Conservation (phyloP, 164 flowering plant genomes). For the Aristolochia contorta region DNA sequence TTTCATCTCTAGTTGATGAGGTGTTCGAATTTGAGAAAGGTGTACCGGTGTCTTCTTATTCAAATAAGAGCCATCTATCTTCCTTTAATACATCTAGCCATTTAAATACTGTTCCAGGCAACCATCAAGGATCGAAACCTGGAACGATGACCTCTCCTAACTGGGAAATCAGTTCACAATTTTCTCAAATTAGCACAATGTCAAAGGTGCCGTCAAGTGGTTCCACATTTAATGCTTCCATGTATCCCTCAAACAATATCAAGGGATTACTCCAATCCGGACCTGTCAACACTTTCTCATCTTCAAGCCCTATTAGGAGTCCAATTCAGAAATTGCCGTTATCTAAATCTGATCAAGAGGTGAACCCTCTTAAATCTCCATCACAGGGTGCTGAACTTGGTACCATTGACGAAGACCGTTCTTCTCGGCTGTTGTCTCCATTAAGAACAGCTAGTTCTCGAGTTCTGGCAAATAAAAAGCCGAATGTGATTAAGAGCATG, state of each 20-base stretch:
- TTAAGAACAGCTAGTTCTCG: conserved; percentile 31
- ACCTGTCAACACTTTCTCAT: conserved; percentile 37
- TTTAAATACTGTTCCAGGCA: conserved; percentile 34
- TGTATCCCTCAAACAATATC: conserved; percentile 36
- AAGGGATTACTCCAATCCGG: conserved; percentile 47
- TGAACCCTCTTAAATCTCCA: conserved; percentile 68
- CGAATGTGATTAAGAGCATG: conserved; percentile 35
- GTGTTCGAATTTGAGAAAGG: conserved; percentile 84
- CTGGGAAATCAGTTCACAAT: conserved; percentile 52
- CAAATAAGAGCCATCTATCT: conserved; percentile 28
- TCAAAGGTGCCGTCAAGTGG: conserved; percentile 26
- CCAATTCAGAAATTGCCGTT: conserved; percentile 40
- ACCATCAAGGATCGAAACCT: conserved; percentile 30
- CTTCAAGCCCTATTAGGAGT: conserved; percentile 38
- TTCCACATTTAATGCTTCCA: conserved; percentile 25
- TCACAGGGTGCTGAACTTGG: conserved; percentile 41
- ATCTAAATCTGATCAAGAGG: conserved; percentile 91
- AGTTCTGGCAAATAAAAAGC: conserved; percentile 22
- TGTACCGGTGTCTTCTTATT: conserved; percentile 25
- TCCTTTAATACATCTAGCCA: conserved; percentile 33
- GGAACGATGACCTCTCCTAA: conserved; percentile 44
- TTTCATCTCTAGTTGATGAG: conserved; percentile 80
- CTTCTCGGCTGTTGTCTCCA: conserved; percentile 50
- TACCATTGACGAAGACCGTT: conserved; percentile 50
- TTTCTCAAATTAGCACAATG: conserved; percentile 27